Percentiles rank a stretch among this genome's conserved stretches.
Conservation (phyloP, 257 asterid genomes). For the Echium plantagineum region DNA sequence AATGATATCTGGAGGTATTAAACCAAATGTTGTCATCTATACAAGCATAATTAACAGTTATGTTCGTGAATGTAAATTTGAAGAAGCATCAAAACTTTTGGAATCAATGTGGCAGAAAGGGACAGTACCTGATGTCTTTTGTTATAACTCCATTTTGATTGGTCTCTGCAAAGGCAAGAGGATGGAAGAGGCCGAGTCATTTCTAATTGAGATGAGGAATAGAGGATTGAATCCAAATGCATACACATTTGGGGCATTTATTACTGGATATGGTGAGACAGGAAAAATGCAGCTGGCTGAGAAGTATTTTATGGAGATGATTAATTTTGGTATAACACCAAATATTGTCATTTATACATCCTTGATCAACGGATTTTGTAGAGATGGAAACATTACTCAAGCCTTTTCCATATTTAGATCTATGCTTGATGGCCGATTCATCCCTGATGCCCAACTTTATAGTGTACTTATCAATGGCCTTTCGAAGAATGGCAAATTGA, state of each 20-base stretch:
- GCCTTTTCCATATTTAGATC: slow-evolving; percentile 49
- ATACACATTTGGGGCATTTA: slow-evolving; percentile 61
- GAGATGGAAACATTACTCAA: slow-evolving; percentile 33
- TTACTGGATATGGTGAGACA: slow-evolving; percentile 44
- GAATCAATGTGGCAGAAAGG: slow-evolving; percentile 62
- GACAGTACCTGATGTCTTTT: slow-evolving; percentile 52
- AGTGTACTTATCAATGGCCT: slow-evolving; percentile 61
- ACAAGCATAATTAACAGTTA: slow-evolving; percentile 46
- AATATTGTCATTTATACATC: slow-evolving; percentile 41
- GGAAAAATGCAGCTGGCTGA: slow-evolving; percentile 62
- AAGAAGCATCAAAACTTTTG: slow-evolving; percentile 47
- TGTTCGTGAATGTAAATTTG: slow-evolving; percentile 48
- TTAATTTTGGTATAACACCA: slow-evolving; percentile 53
- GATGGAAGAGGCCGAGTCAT: slow-evolving; percentile 57
- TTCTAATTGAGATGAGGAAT: slow-evolving; percentile 42
- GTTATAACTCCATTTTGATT: slow-evolving; percentile 54
- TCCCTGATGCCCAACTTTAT: slow-evolving; percentile 53
- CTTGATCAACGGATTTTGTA: slow-evolving; percentile 66
- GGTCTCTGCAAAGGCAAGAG: slow-evolving; percentile 63
- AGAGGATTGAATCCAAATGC: slow-evolving; percentile 60
- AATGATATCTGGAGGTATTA: slow-evolving; percentile 42
- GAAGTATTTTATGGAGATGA: slow-evolving; percentile 55
- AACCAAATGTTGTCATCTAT: slow-evolving; percentile 46
- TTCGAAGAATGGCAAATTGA: slow-evolving; percentile 48
- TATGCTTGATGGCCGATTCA: slow-evolving; percentile 37